A percentile compares a stretch with the other conserved stretches of the same genome.
These are phyloP conservation scores for Coemansia aciculifera DNA, from an alignment of 192 early-diverging fungal genomes.

Conservation along the genomic window DNA sequence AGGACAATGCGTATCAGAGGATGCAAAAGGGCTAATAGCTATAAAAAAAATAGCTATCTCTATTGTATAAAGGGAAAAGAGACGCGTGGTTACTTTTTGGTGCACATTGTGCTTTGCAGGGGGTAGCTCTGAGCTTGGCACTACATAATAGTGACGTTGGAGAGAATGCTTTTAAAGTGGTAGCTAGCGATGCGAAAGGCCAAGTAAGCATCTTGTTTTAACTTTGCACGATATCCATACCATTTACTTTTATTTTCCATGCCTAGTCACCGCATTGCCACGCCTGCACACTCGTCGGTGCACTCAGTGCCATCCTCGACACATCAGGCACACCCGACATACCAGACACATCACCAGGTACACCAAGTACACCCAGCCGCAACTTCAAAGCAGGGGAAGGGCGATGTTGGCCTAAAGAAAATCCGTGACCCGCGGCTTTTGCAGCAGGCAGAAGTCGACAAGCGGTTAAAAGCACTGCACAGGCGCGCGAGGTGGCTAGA, in stretches of 20 bases:
- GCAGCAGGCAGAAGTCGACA: slow-evolving; percentile 18
- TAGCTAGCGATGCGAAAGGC: background rate
- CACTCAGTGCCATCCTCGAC: background rate
- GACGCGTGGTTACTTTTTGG: background rate
- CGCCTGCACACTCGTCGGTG: background rate
- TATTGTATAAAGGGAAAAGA: background rate
- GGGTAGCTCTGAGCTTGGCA: background rate
- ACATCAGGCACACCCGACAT: background rate
- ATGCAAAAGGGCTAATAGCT: no score
- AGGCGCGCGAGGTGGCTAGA: slow-evolving; percentile 32
- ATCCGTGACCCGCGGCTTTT: slow-evolving; percentile 35
- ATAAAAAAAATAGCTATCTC: background rate
- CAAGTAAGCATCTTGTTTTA: background rate
- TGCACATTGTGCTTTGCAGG: background rate
- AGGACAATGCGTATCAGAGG: background rate
- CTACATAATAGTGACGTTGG: background rate
- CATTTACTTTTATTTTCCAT: background rate
- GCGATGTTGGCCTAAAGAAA: slow-evolving; percentile 5
- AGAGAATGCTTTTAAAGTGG: background rate
- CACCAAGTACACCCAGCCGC: background rate
- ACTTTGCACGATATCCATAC: background rate
- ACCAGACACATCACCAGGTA: background rate
- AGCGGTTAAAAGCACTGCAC: slow-evolving; percentile 28
- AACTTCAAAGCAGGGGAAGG: background rate
- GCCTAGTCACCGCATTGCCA: background rate